Base-by-base conservation (phyloP, 169 alveolate species). In the Blepharisma undulans region DNA sequence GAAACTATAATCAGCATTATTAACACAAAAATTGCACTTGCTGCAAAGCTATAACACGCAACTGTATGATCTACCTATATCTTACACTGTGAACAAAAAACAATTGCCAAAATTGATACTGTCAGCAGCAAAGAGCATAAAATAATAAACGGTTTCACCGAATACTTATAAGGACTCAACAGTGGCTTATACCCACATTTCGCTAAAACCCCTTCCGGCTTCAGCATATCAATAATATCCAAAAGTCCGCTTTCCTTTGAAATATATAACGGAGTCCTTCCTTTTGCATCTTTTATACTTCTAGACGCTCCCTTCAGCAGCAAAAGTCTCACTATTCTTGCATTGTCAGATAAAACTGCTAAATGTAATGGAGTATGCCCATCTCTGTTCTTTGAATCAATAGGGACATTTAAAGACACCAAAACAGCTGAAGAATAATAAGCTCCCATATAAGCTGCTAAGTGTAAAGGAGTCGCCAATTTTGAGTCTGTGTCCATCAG, bases 381-480 rank as follows among this genome's bases (percentile, higher is more conserved):
- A 27, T 92, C 92, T 2, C 74, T 27, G 91, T 96, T 96, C 48
- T 87, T 8, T 5, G 79, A 78, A 89, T 96, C 90, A 4, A 92
- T 79, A 74, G 93, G 89, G 19, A 90, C 87, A 7, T 84, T 77
- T 90, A 91, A 93, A 12, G 96, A 93, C 48, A 94, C 66, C 29
- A 96, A 80, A 72, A 77, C 95, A 48, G 84, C 72, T 33, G 92
- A 91, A 12, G 94, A 27, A 18, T 84, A 82, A 29, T 93, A 93
- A 85, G 96, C 81, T 5, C 97, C 97, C 59, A 92, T 88, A 87
- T 94, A 95, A 84, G 96, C 93, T 29, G 98, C 98, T 97, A 98
- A 97, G 92, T 97, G 98, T 27, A 97, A 91, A 2, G 98, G 97
- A 60, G 98, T 95, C 60, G 94, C 92, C 4, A 96, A 95, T 80